These are phyloP conservation scores for Cryptococcus hybrid DNA, from an alignment of 1,284 basidiomycete genomes.

Conservation along the genomic window DNA sequence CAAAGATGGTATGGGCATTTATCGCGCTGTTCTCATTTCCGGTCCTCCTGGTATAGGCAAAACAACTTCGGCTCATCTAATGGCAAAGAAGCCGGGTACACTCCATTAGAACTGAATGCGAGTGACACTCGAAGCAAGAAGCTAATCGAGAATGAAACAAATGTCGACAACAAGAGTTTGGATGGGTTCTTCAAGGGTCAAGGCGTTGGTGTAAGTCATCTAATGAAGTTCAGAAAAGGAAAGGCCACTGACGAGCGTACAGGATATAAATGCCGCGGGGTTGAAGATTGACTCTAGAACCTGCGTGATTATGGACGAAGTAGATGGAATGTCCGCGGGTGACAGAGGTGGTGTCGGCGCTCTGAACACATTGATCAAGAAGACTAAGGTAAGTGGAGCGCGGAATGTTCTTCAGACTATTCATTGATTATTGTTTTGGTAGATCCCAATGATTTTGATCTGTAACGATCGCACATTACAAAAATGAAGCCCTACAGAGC, in stretches of 20 bases:
- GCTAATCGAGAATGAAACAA: slow-evolving; percentile 88
- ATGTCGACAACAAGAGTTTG: slow-evolving; percentile 80
- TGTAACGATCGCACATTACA: slow-evolving; percentile 84
- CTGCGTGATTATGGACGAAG: slow-evolving; percentile 98
- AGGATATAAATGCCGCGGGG: slow-evolving; percentile 67
- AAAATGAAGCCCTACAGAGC: slow-evolving; percentile 80
- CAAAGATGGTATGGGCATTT: slow-evolving; percentile 82
- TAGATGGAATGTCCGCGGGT: slow-evolving; percentile 98
- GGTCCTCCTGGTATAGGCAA: slow-evolving; percentile 97
- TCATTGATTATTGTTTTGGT: neutral
- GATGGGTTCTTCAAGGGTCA: slow-evolving; percentile 79
- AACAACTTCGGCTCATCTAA: slow-evolving; percentile 92
- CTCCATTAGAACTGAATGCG: slow-evolving; percentile 92
- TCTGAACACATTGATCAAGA: slow-evolving; percentile 86
- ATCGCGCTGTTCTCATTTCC: slow-evolving; percentile 82
- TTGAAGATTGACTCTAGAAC: slow-evolving; percentile 72
- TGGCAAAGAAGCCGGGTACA: slow-evolving; percentile 83
- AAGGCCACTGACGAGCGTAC: neutral
- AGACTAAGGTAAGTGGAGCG: slow-evolving; percentile 66
- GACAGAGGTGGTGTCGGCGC: slow-evolving; percentile 96
- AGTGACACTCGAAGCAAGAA: slow-evolving; percentile 96
- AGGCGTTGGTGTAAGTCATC: slow-evolving; percentile 52
- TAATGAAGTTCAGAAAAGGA: neutral
- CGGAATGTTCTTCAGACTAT: neutral
- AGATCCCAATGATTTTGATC: slow-evolving; percentile 98